Base-by-base conservation (phyloP, 129 eudicot genomes). In the Saposhnikovia divaricata region DNA sequence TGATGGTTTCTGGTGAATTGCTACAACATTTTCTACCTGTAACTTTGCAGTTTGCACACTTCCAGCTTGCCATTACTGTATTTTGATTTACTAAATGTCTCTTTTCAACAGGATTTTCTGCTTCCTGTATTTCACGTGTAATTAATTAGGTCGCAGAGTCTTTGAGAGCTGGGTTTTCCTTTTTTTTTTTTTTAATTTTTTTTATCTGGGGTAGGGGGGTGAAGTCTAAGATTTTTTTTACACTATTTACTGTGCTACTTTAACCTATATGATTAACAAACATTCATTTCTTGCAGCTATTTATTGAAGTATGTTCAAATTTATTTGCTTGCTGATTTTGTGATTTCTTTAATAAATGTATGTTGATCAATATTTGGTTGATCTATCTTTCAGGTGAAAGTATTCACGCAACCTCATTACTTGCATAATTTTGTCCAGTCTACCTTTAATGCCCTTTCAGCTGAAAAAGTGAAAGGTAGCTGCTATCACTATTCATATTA, bases 361-460 rank as follows among this genome's bases (percentile, higher is more conserved):
- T 38, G 46, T 28, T 45, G 25, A 48, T 15, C 23, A 9, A 11
- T 18, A 37, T 9, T 15, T 71, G 63, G 25, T 31, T 38, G 43
- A 7, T 40, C 16, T 72, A 39, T 14, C 16, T 53, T 85, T 86
- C 97, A 94, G 98, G 98, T 94, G 69, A 94, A 94, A 88, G 98
- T 94, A 72, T 94, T 94, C 80, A 86, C 63, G 39, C 98, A 94
- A 84, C 97, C 97, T 12, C 91, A 94, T 82, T 94, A 94, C 87
- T 84, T 94, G 90, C 84, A 94, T 55, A 94, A 94, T 78, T 94
- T 94, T 87, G 98, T 94, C 83, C 98, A 94, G 82, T 73, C 96
- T 6, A 90, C 98, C 42, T 92, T 94, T 74, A 86, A 94, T 82
- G 98, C 97, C 82, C 98, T 94, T 71, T 85, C 96, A 68, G 92